Evolutionary conservation across 768 basidiomycete species (phyloP), one percentile per base, ranked within the genome.

Genomic region (Porpolomopsis calyptriformis): DNA sequence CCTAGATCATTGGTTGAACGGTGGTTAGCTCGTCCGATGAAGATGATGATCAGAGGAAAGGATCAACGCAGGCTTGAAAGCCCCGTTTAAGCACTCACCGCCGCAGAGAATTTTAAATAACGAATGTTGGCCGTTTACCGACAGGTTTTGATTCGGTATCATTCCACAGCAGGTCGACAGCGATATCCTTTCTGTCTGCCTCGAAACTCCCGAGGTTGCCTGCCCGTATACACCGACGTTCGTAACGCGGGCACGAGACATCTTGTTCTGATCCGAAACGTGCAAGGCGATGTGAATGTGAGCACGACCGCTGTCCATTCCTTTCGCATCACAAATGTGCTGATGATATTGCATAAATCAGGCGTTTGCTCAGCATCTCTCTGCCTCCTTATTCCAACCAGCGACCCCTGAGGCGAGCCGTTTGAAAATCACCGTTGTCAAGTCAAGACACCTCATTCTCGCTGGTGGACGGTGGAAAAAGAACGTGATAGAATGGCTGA

Each of bases 151-250:
- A n/a, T n/a, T n/a, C n/a, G n/a, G n/a, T n/a, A n/a, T n/a, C n/a
- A n/a, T n/a, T n/a, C n/a, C n/a, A n/a, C n/a, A n/a, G n/a, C n/a
- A n/a, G n/a, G n/a, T n/a, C n/a, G 52, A 48, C 52, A 49, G 47
- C 43, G 43, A 46, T 43, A 27, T 49, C 49, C 38, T 53, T 89
- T 85, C 63, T 74, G 72, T 50, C 68, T 89, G 37, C 72, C 76
- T 18, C 75, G 85, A 50, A 87, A 84, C 60, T 60, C 73, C 39
- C 70, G 70, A 41, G 81, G 82, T 25, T 73, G 74, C 40, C 69
- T 88, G 24, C 85, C 85, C 36, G 82, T 89, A 20, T 86, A 86
- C 60, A 74, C 81, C 23, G 82, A 87, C 58, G 58, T 84, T 37
- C 77, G 81, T 51, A 85, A 82, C 58, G 76, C 64, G 24, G 74